A percentile compares a stretch with the other conserved stretches of the same genome.
Conservation (phyloP, 306 rosid species). For the Gynostemma pentaphyllum region DNA sequence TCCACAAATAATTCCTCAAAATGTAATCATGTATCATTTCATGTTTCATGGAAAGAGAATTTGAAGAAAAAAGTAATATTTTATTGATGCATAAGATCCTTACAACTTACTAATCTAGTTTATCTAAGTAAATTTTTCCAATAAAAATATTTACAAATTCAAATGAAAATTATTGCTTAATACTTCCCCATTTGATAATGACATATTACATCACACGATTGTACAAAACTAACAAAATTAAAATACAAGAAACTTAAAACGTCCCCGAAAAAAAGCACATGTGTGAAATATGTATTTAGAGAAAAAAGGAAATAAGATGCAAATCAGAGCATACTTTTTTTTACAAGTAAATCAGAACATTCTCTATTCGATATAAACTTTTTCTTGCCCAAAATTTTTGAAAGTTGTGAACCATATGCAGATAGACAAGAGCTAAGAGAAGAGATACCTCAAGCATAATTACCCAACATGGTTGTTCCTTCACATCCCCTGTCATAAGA, state of each 20-base stretch:
- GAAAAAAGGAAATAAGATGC: too few species aligned
- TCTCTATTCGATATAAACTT: too few species aligned
- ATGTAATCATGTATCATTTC: neutral
- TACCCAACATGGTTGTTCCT: slow-evolving; percentile 92
- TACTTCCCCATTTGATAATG: neutral
- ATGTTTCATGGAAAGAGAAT: neutral
- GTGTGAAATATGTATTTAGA: too few species aligned
- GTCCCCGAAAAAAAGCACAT: too few species aligned
- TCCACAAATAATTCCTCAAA: neutral
- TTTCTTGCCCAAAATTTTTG: neutral
- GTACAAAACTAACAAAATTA: too few species aligned
- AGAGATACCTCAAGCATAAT: slow-evolving; percentile 83
- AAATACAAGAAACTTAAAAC: too few species aligned
- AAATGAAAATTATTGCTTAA: neutral
- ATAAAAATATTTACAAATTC: neutral
- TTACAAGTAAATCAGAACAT: too few species aligned
- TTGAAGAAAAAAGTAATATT: neutral
- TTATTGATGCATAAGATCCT: neutral
- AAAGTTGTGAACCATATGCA: neutral
- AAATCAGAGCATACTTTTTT: too few species aligned
- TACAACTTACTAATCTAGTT: neutral
- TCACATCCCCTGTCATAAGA: slow-evolving; percentile 47
- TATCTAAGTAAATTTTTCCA: neutral
- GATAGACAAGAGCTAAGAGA: neutral
- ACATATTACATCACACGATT: too few species aligned